Evolutionary conservation across 176 grass and related monocot species (phyloP).

Genomic region (Aechmea fasciata): DNA sequence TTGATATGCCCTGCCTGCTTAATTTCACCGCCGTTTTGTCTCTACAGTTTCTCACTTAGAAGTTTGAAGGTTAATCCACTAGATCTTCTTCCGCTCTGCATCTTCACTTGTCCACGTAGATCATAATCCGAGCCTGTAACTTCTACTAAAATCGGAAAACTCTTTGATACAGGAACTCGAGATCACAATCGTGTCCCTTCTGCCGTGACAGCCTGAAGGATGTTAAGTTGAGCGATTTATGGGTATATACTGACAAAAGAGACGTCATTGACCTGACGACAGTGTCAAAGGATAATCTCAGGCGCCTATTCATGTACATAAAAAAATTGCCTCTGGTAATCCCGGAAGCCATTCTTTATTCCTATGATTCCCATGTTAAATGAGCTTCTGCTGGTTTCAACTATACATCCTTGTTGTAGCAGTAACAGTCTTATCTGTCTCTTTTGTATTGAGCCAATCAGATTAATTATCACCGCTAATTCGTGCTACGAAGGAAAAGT

Average conservation of each 20-base stretch:
- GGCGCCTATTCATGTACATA: constrained; percentile 73
- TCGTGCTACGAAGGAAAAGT: neutral
- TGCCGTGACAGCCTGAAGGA: constrained; percentile 63
- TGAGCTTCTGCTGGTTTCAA: constrained; percentile 24
- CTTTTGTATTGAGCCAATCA: neutral
- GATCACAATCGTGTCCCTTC: constrained; percentile 89
- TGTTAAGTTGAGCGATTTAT: constrained; percentile 64
- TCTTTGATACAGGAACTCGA: constrained; percentile 47
- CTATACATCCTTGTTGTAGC: neutral
- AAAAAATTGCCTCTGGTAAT: constrained; percentile 70
- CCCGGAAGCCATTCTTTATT: constrained; percentile 58
- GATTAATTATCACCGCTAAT: neutral
- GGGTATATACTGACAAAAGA: constrained; percentile 59
- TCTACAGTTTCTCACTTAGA: too few species aligned
- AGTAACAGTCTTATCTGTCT: neutral
- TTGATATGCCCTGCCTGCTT: too few species aligned
- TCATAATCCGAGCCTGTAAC: neutral
- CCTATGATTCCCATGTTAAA: constrained; percentile 65
- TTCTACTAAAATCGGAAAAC: neutral
- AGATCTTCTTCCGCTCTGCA: too few species aligned
- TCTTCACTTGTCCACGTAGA: too few species aligned
- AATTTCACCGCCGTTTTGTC: too few species aligned
- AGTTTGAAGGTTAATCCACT: too few species aligned
- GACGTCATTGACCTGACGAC: constrained; percentile 59
- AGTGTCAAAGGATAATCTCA: constrained; percentile 60